phyloP scores from a whole-genome alignment of 1,284 basidiomycete species.

The Apiotrichum montevideense region DNA sequence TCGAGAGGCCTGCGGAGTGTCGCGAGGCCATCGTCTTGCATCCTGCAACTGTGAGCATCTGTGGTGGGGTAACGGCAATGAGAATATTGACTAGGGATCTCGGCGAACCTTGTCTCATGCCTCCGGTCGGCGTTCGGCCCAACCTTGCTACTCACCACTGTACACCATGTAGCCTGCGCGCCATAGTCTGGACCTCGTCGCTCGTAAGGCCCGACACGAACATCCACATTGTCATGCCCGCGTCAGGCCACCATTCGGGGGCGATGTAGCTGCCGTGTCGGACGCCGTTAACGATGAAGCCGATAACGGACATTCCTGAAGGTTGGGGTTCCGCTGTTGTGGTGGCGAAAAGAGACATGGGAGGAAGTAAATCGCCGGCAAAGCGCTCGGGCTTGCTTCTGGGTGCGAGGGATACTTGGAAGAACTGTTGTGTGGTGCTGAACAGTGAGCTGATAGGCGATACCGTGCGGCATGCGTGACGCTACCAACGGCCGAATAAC shows the following conservation, averaged over 20 bases:
- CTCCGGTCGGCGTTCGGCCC: neutral
- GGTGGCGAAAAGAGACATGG: neutral
- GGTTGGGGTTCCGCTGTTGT: neutral
- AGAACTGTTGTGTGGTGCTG: too few species aligned
- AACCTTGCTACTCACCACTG: conserved; percentile 5
- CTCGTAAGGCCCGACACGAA: conserved; percentile 1
- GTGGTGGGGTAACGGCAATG: neutral
- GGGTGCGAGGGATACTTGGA: too few species aligned
- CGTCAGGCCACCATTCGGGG: conserved; percentile 12
- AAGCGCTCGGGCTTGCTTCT: too few species aligned
- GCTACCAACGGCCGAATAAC: too few species aligned
- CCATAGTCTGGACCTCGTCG: conserved; percentile 4
- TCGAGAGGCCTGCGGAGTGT: conserved; percentile 9
- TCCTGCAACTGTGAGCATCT: neutral
- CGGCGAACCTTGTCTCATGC: too few species aligned
- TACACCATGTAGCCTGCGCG: neutral
- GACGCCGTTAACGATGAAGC: conserved; percentile 11
- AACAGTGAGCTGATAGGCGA: too few species aligned
- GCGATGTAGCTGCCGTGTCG: conserved; percentile 9
- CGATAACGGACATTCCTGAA: conserved; percentile 5
- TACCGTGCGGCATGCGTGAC: too few species aligned
- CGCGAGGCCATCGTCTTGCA: conserved; percentile 2
- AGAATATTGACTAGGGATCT: too few species aligned
- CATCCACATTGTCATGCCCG: conserved; percentile 14
- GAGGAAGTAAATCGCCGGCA: too few species aligned